Evolutionary conservation across 768 basidiomycete species (phyloP).

Genomic region (Tulasnella sp.): DNA sequence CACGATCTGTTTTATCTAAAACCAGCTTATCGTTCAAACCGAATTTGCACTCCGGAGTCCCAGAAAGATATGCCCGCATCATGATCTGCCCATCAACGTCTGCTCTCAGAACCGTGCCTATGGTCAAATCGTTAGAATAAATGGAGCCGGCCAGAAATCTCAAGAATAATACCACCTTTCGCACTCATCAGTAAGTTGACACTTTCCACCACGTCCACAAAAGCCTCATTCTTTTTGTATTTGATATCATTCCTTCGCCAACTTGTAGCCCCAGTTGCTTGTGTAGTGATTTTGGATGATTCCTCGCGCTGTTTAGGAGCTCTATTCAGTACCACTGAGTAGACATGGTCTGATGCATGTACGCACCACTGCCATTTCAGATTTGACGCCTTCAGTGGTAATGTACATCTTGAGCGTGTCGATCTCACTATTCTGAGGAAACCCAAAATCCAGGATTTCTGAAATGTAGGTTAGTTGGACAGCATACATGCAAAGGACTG

Average conservation of each 20-base stretch:
- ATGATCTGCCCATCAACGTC: conserved; percentile 97
- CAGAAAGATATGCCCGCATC: conserved; percentile 94
- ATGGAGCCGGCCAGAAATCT: not conserved
- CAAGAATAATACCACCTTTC: conserved; percentile 44
- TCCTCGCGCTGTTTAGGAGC: conserved; percentile 54
- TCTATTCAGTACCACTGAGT: not conserved
- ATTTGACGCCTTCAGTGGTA: conserved; percentile 91
- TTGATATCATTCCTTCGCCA: conserved; percentile 95
- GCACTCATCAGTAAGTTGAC: conserved; percentile 96
- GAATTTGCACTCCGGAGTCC: conserved; percentile 97
- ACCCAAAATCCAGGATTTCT: conserved; percentile 99
- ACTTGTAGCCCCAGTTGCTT: conserved; percentile 92
- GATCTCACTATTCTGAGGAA: conserved; percentile 97
- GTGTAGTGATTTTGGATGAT: conserved; percentile 90
- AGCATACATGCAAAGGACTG: too few relatives aligned
- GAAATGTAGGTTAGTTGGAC: not conserved
- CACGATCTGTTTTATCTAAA: conserved; percentile 57
- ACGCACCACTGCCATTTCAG: conserved; percentile 69
- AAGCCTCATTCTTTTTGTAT: conserved; percentile 99
- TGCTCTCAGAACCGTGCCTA: conserved; percentile 81
- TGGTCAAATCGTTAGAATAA: not conserved
- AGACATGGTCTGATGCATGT: not conserved
- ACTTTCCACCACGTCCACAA: conserved; percentile 97
- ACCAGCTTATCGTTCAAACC: conserved; percentile 97
- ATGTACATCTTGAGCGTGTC: conserved; percentile 97